phyloP scores from a whole-genome alignment of 495 filamentous ascomycete genomes.

The Penicillium subrubescens region DNA sequence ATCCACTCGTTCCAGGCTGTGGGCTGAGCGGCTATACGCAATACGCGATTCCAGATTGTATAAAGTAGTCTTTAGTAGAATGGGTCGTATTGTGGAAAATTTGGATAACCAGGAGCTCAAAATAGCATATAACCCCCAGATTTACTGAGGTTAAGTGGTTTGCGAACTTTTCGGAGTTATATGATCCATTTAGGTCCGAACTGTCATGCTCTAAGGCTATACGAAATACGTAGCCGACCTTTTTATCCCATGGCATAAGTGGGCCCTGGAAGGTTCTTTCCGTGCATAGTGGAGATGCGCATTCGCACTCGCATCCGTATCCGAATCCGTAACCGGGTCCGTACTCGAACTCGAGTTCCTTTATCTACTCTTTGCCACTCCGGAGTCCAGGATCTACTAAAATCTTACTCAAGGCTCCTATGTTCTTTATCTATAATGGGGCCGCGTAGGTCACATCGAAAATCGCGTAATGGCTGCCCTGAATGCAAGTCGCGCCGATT shows the following conservation, averaged over 20 bases:
- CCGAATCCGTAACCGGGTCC: conserved; percentile 18
- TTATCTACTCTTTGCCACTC: neutral
- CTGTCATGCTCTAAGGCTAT: neutral
- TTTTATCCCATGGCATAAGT: neutral
- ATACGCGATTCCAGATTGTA: neutral
- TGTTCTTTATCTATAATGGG: conserved; percentile 17
- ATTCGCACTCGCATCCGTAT: conserved; percentile 22
- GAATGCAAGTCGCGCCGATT: conserved; percentile 28
- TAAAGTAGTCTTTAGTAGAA: neutral
- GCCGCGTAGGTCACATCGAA: conserved; percentile 29
- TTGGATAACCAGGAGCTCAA: neutral
- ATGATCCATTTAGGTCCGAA: neutral
- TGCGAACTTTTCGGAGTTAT: neutral
- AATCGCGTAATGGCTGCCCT: conserved; percentile 32
- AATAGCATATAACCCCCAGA: neutral
- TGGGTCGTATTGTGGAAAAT: neutral
- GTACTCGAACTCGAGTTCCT: conserved; percentile 22
- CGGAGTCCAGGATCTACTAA: neutral
- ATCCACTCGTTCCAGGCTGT: conserved; percentile 8
- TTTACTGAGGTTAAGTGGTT: neutral
- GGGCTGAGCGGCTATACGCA: neutral
- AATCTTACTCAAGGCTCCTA: neutral
- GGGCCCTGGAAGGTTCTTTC: neutral
- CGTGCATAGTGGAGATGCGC: neutral
- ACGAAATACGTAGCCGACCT: neutral